Base-by-base conservation (phyloP, 1,139 yeast species). In the Debaryomyces robertsiae region DNA sequence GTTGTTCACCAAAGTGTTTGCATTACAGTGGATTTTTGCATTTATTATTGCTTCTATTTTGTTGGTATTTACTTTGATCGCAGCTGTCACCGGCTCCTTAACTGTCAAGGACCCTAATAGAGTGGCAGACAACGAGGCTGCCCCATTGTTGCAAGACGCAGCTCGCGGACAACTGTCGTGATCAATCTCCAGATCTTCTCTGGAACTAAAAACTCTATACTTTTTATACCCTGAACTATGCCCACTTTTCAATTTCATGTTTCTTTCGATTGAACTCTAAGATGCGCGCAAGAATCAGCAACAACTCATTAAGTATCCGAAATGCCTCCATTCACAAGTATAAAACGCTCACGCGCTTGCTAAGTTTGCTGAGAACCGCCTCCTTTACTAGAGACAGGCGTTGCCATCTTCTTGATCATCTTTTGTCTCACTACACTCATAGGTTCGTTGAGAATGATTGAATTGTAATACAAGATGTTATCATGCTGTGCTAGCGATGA, bases 11-110 rank as follows among this genome's bases (percentile, higher is more conserved):
- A 84, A 79, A 65, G 67, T 78, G 23, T 74, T 86, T 66, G 93
- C 93, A 3, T 71, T 86, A 46, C 95, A 86, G 65, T 87, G 95
- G 95, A 79, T 84, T 49, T 86, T 86, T 67, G 94, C 90, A 7
- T 80, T 84, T 50, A 62, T 76, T 42, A 84, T 85, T 49, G 67
- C 85, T 10, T 82, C 78, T 9, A 40, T 70, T 29, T 73, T 83
- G 58, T 69, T 79, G 44, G 53, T 80, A 19, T 58, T 73, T 41
- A 69, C 82, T 15, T 45, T 77, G 30, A 58, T 75, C 19, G 71
- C 73, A 14, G 70, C 81, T 17, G 49, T 63, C 39, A 54, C 58
- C 30, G 68, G 58, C 15, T 48, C 47, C 10, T 41, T 49, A 3
- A 43, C 40, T 36, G 39, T 33, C 51, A 42, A 49, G 38, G 30